These are phyloP conservation scores for Dictyostelium citrinum DNA, from an alignment of 78 protist genomes.

Conservation along the genomic window DNA sequence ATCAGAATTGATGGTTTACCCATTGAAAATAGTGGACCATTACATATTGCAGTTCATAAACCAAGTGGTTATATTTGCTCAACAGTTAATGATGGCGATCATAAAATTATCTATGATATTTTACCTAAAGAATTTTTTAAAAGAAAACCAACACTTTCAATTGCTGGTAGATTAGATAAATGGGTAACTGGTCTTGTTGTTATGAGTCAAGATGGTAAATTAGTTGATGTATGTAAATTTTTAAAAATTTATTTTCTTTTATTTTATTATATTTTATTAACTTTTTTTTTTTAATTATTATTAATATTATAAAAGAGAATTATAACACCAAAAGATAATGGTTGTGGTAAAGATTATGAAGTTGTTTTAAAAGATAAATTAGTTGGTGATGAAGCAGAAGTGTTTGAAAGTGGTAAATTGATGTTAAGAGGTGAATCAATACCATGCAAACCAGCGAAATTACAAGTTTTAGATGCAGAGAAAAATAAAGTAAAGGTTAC, in stretches of 20 bases:
- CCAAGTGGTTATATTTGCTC: conserved; percentile 75
- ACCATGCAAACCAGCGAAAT: conserved; percentile 72
- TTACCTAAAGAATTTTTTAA: conserved; percentile 52
- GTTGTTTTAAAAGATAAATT: conserved; percentile 34
- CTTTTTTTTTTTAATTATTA: background rate
- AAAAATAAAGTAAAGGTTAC: conserved; percentile 44
- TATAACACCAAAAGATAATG: conserved; percentile 63
- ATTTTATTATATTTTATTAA: background rate
- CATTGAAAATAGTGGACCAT: background rate
- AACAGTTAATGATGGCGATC: conserved; percentile 39
- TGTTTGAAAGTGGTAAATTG: conserved; percentile 39
- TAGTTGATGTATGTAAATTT: conserved; percentile 8
- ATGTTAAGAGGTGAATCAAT: conserved; percentile 54
- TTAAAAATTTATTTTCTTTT: background rate
- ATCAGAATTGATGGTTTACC: conserved; percentile 31
- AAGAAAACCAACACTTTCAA: conserved; percentile 50
- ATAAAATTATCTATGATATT: conserved; percentile 60
- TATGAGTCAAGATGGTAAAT: conserved; percentile 73
- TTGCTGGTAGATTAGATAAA: conserved; percentile 83
- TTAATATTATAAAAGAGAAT: conserved; percentile 4
- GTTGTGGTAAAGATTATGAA: conserved; percentile 46
- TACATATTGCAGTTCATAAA: conserved; percentile 72
- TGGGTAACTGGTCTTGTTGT: conserved; percentile 80
- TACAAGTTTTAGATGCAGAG: conserved; percentile 33
- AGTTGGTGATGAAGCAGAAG: conserved; percentile 40